Evolutionary conservation across 305 asterid species (phyloP).

Genomic region (Andrographis paniculata): DNA sequence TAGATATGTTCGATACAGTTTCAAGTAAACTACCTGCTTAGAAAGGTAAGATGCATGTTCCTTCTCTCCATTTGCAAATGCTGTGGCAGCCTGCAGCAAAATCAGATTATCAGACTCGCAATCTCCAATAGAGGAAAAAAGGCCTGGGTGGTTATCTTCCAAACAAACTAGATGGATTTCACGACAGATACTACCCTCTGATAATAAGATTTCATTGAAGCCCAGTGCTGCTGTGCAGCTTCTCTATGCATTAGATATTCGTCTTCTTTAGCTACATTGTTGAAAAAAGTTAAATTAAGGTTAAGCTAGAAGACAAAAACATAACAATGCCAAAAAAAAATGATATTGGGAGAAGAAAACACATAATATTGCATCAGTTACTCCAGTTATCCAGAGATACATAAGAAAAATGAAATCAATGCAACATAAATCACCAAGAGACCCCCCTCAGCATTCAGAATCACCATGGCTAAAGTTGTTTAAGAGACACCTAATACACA

Average conservation of each 20-base stretch:
- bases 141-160: slow-evolving; percentile 4
- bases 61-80: slow-evolving; percentile 32
- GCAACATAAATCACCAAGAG: slow-evolving; percentile 5
- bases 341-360: slow-evolving; percentile 2
- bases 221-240: slow-evolving; percentile 71
- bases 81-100: slow-evolving; percentile 52
- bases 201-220: slow-evolving; percentile 69
- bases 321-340: slow-evolving; percentile 4
- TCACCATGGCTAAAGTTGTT: slow-evolving; percentile 13
- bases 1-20: no score
- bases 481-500: not conserved
- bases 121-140: slow-evolving; percentile 5
- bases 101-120: slow-evolving; percentile 23
- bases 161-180: slow-evolving; percentile 8
- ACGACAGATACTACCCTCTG: slow-evolving; percentile 47
- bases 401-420: slow-evolving; percentile 5
- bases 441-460: not conserved
- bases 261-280: slow-evolving; percentile 63
- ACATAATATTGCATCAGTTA: no score
- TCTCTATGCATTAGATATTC: slow-evolving; percentile 70
- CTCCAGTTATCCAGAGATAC: not conserved
- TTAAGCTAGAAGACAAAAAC: slow-evolving; percentile 16
- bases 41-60: no score
- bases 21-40: slow-evolving; percentile 26
- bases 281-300: slow-evolving; percentile 22